These are phyloP conservation scores for Amylocarpus encephaloides DNA, from an alignment of 2,329 filamentous ascomycete genomes.

Conservation along the genomic window DNA sequence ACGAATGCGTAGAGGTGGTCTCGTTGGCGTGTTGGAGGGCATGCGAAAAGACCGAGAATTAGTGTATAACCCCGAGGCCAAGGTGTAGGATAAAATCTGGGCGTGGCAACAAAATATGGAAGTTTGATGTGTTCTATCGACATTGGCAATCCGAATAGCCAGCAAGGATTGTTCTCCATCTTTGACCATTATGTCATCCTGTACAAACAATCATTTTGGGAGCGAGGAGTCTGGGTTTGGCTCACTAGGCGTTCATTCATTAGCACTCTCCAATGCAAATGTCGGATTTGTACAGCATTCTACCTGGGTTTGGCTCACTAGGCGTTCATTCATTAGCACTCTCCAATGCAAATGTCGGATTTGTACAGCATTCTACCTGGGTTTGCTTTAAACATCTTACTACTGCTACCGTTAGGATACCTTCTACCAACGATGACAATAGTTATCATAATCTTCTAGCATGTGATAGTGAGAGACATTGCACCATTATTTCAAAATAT, in stretches of 20 bases:
- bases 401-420: no score
- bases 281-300: neutral
- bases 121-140: constrained; percentile 2
- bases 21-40: constrained; percentile 64
- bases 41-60: constrained; percentile 54
- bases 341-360: constrained; percentile 15
- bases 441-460: no score
- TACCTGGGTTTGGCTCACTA: constrained; percentile 15
- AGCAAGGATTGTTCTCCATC: constrained; percentile 4
- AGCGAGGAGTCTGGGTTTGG: constrained; percentile 26
- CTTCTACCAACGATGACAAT: no score
- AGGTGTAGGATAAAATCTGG: constrained; percentile 11
- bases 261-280: constrained; percentile 20
- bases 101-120: constrained; percentile 1
- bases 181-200: constrained; percentile 12
- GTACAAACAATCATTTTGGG: constrained; percentile 21
- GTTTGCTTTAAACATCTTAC: no score
- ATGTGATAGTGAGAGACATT: no score
- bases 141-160: constrained; percentile 2
- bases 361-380: neutral
- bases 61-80: constrained; percentile 13
- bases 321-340: constrained; percentile 17
- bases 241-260: constrained; percentile 14
- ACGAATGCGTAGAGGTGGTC: constrained; percentile 57
- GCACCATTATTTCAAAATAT: no score